Evolutionary conservation across 2,329 filamentous ascomycete genomes (phyloP), one percentile per base, ranked within the genome.

Genomic region (Trichoderma endophyticum): DNA sequence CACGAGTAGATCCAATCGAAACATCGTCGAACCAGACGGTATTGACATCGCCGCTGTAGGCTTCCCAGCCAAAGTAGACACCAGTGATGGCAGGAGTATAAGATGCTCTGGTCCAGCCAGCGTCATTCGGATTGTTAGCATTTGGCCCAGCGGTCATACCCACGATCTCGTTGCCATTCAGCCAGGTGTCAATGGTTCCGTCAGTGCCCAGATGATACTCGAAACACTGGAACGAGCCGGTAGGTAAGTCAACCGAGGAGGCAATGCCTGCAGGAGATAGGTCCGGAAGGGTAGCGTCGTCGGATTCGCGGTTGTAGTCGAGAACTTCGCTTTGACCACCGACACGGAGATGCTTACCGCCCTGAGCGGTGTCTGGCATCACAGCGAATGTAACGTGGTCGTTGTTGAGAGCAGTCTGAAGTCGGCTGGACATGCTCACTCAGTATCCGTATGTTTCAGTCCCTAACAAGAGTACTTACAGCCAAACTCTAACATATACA

Each of bases 11-110:
- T 21, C n/a, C 39, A 28, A 70, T 62, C 9, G 67, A 15, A 30
- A 70, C n/a, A 24, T 70, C 67, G 21, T 70, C 67, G 30, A 70
- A 70, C 67, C 67, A 70, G 9, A 70, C 67, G 9, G 67, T 70
- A 14, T 70, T 70, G 21, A 62, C 34, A 36, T 62, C 67, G 36
- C 67, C 67, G 30, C 67, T 70, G 57, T 70, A 70, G 21, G 67
- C 67, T 59, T 70, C 67, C 67, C 67, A 70, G 57, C 67, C 67
- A 70, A 70, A 70, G 39, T 70, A 62, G 57, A 70, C 57, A 54
- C 67, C 67, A 36, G 67, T 70, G 21, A 70, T 70, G 4, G 36
- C 57, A 11, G 67, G 57, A 4, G 4, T 21, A 36, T 70, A 70
- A 28, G 39, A 21, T 28, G 9, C 1, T 28, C 67, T 70, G 9